Conservation (phyloP, 2,329 filamentous ascomycete species). For the Penicillium aurantiogriseum region DNA sequence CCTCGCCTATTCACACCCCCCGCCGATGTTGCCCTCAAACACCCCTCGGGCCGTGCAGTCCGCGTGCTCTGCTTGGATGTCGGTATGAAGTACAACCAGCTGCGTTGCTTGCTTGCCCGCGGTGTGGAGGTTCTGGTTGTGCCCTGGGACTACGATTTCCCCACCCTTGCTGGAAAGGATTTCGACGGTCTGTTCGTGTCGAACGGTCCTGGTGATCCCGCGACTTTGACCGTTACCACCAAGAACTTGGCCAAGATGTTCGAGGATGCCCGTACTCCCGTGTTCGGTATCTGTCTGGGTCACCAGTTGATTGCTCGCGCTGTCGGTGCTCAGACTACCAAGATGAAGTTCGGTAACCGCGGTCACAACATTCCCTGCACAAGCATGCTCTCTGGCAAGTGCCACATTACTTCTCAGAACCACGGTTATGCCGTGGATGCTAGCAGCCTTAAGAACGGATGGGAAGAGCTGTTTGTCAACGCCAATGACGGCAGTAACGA, state of each 20-base stretch:
- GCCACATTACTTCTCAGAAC: slow-evolving; percentile 98
- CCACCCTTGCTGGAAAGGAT: slow-evolving; percentile 69
- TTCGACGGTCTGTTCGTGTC: slow-evolving; percentile 98
- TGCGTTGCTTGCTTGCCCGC: slow-evolving; percentile 85
- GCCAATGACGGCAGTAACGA: slow-evolving; percentile 98
- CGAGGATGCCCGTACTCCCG: slow-evolving; percentile 74
- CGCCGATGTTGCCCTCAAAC: slow-evolving; percentile 68
- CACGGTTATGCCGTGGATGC: slow-evolving; percentile 94
- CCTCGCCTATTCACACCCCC: slow-evolving; percentile 83
- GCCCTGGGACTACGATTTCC: slow-evolving; percentile 94
- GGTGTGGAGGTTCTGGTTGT: slow-evolving; percentile 93
- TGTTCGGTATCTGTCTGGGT: slow-evolving; percentile 95
- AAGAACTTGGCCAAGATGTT: slow-evolving; percentile 75
- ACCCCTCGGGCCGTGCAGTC: slow-evolving; percentile 82
- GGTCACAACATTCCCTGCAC: slow-evolving; percentile 98
- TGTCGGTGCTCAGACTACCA: slow-evolving; percentile 77
- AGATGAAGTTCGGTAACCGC: slow-evolving; percentile 99
- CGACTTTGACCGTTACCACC: slow-evolving; percentile 74
- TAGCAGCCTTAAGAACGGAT: slow-evolving; percentile 69
- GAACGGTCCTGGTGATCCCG: slow-evolving; percentile 94
- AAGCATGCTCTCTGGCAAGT: slow-evolving; percentile 90
- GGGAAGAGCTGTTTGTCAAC: slow-evolving; percentile 95
- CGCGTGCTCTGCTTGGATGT: slow-evolving; percentile 93
- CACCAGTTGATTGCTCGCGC: slow-evolving; percentile 90
- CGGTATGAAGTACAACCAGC: slow-evolving; percentile 97